Evolutionary conservation across 1,139 yeast genomes (phyloP), one percentile per base, ranked within the genome.

Genomic region (Debaryomyces coudertii): DNA sequence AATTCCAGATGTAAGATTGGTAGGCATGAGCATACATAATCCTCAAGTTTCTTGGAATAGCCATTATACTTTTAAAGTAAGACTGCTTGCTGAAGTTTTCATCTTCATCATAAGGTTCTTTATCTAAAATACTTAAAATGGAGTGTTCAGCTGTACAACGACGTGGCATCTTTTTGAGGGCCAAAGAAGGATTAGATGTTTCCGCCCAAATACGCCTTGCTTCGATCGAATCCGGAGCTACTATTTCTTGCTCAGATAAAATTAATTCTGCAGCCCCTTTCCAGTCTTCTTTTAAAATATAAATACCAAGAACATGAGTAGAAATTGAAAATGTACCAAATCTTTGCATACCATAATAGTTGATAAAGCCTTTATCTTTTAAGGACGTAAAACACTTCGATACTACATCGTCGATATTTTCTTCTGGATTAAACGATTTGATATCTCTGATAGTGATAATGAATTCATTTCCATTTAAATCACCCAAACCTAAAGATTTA

Each of bases 21-120:
- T 95, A 95, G 2, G 99, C 96, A 68, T 95, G 99, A 2, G 87
- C 96, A 62, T 95, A 95, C 95, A 95, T 93, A 51, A 90, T 82
- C 60, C 97, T 77, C 61, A 95, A 74, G 62, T 92, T 92, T 65
- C 97, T 80, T 36, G 99, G 99, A 54, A 95, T 87, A 48, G 92
- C 81, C 86, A 87, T 85, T 43, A 95, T 78, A n/a, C 95, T 93
- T 54, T 81, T 82, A 57, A 88, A 82, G 61, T 85, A 87, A 4
- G 85, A 71, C 11, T 76, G 71, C n/a, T 65, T 51, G 34, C 69
- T 56, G 57, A 73, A 85, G 15, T 69, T 75, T 9, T 76, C 80
- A 42, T 75, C 70, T 18, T 66, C 77, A 11, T 73, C 74, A 33
- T 69, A 70, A 51, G 74, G 76, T 27, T 71, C 72, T 40, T 61